Base-by-base conservation (phyloP, 179 eudicot genomes). In the Drosera spatulata region DNA sequence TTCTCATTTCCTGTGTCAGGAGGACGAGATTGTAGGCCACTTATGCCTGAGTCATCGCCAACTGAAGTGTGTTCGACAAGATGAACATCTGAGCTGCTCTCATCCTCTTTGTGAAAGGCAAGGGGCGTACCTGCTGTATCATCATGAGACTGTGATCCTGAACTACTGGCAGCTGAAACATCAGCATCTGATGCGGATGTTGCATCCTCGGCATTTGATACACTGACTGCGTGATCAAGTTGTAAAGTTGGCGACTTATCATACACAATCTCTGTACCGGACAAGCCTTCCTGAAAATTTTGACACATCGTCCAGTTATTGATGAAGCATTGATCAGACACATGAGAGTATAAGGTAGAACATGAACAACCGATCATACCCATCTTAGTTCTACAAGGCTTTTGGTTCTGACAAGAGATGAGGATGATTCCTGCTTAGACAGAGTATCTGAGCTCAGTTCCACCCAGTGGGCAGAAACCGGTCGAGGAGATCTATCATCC, bases 401-500 rank as follows among this genome's bases (percentile, higher is more conserved):
- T 70, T 62, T 72, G 67, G 62, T 68, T 48, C 40, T 72, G 58
- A 66, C 68, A 42, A 55, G 8, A 53, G 69, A 61, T 59, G 72
- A 68, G 62, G 78, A 53, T 62, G 71, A 63, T 50, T 60, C 68
- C 57, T 71, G 74, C 65, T 69, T 71, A 62, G 77, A 60, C 69
- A 61, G 51, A 45, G 43, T 56, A 55, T 45, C 61, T 67, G 62
- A 49, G 66, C 55, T 74, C 64, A 70, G 65, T 14, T 65, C 71
- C 22, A 66, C 65, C 68, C 72, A 59, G 57, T 63, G 70, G 74
- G 60, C 80, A 58, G 66, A 60, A 65, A 68, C 68, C 71, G 58
- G 70, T 45, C 56, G 78, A 1, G 80, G 68, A 40, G 85, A 77
- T 55, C 70, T 74, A 69, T 79, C 85, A 50, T 81, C 91, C 59